Evolutionary conservation across 371 early-diverging fungal species (phyloP).

Genomic region (Mucor piriformis): DNA sequence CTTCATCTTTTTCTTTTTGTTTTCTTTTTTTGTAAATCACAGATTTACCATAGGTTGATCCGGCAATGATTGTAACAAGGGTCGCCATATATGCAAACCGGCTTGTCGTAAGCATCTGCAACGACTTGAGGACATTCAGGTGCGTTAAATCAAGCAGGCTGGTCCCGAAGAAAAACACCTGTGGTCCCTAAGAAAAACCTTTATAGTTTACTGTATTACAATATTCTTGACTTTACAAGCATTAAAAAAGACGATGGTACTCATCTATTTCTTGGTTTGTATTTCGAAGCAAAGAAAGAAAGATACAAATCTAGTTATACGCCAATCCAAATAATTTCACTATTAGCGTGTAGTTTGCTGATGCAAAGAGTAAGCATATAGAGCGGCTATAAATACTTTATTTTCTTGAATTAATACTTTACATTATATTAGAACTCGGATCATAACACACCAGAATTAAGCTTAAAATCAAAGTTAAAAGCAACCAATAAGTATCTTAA

Average conservation of each 20-base stretch:
- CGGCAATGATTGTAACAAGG: too few species aligned
- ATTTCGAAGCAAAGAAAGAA: slow-evolving; percentile 1
- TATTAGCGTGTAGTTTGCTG: not conserved
- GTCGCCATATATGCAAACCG: too few species aligned
- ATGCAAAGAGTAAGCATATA: not conserved
- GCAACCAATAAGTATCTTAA: not conserved
- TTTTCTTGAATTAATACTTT: slow-evolving; percentile 4
- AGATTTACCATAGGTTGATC: too few species aligned
- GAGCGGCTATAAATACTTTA: too few species aligned
- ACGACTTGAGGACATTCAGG: too few species aligned
- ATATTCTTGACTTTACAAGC: slow-evolving; percentile 12
- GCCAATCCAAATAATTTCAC: not conserved
- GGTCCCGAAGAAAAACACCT: too few species aligned
- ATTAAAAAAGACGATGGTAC: not conserved
- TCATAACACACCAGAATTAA: not conserved
- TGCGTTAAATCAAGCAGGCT: too few species aligned
- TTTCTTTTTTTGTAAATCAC: too few species aligned
- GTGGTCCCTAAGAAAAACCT: too few species aligned
- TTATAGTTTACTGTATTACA: slow-evolving; percentile 8
- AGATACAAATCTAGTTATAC: not conserved
- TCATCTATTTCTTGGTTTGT: slow-evolving; percentile 2
- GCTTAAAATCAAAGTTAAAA: slow-evolving; percentile 3
- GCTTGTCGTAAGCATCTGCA: too few species aligned
- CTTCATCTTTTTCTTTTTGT: too few species aligned
- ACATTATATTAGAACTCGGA: not conserved